Evolutionary conservation across 2,329 filamentous ascomycete species (phyloP).

Genomic region (Botryosphaeria dothidea): DNA sequence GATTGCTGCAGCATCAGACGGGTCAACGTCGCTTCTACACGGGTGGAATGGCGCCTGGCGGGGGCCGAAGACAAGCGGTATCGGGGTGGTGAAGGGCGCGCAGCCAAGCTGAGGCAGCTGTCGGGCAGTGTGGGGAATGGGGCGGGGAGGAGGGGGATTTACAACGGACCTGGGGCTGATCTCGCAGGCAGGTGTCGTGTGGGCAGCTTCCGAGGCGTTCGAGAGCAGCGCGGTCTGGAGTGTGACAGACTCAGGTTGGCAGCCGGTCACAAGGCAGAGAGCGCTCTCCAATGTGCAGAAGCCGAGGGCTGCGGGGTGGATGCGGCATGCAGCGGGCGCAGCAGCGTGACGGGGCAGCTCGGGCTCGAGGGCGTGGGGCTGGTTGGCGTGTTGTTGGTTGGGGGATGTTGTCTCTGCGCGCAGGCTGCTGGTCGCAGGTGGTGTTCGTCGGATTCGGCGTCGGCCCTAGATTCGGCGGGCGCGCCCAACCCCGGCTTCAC

Average conservation of each 20-base stretch:
- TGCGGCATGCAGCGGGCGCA: conserved; percentile 15
- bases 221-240: conserved; percentile 5
- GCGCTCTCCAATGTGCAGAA: conserved; percentile 15
- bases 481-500: conserved; percentile 1
- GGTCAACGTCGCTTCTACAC: background rate
- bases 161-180: background rate
- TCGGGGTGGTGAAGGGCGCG: background rate
- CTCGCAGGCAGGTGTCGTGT: background rate
- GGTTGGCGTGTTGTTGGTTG: background rate
- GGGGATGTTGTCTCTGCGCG: background rate
- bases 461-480: conserved; percentile 11
- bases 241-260: conserved; percentile 17
- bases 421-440: background rate
- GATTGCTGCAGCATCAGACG: background rate
- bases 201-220: background rate
- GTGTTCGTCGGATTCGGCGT: conserved; percentile 8
- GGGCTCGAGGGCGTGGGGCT: background rate
- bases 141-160: background rate
- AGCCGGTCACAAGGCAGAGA: conserved; percentile 20
- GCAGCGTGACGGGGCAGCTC: conserved; percentile 7
- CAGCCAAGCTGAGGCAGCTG: background rate
- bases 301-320: background rate
- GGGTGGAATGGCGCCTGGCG: background rate
- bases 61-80: background rate
- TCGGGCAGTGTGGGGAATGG: background rate